phyloP scores from a whole-genome alignment of 2,329 filamentous ascomycete species.

The Dactylonectria estremocensis region DNA sequence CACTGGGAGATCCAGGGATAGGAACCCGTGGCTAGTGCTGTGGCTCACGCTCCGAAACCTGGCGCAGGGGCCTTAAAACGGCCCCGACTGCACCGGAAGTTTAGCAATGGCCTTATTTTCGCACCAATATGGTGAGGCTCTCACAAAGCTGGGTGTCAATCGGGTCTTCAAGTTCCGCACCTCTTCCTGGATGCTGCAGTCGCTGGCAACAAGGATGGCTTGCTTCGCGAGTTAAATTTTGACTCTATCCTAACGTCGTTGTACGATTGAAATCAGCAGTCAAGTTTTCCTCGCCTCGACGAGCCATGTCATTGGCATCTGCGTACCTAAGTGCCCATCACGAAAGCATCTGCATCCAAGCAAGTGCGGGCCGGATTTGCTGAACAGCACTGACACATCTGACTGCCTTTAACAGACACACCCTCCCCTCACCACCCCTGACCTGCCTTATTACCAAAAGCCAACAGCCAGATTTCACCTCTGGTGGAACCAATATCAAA shows the following conservation, averaged over 20 bases:
- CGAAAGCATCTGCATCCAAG: too few species aligned
- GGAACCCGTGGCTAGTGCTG: conserved; percentile 40
- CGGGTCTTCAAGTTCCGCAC: conserved; percentile 10
- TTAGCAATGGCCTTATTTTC: conserved; percentile 12
- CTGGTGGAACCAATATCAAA: not conserved
- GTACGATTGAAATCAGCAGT: not conserved
- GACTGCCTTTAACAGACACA: not conserved
- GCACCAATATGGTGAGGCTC: conserved; percentile 24
- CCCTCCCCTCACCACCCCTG: not conserved
- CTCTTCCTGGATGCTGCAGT: conserved; percentile 4
- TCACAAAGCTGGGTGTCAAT: not conserved
- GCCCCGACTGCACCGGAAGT: conserved; percentile 3
- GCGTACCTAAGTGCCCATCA: too few species aligned
- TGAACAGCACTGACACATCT: not conserved
- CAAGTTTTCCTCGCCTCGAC: not conserved
- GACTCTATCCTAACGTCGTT: conserved; percentile 24
- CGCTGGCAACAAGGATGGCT: conserved; percentile 10
- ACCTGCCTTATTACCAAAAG: not conserved
- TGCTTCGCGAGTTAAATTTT: conserved; percentile 15
- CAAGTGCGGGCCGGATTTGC: too few species aligned
- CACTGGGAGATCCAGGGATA: conserved; percentile 23
- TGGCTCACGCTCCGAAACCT: conserved; percentile 29
- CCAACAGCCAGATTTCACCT: not conserved
- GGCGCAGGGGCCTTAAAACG: conserved; percentile 8
- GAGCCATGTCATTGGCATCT: not conserved